Percentiles rank a stretch among this genome's conserved stretches.
Conservation (phyloP, 2,329 filamentous ascomycete species). For the Tolypocladium inflatum region DNA sequence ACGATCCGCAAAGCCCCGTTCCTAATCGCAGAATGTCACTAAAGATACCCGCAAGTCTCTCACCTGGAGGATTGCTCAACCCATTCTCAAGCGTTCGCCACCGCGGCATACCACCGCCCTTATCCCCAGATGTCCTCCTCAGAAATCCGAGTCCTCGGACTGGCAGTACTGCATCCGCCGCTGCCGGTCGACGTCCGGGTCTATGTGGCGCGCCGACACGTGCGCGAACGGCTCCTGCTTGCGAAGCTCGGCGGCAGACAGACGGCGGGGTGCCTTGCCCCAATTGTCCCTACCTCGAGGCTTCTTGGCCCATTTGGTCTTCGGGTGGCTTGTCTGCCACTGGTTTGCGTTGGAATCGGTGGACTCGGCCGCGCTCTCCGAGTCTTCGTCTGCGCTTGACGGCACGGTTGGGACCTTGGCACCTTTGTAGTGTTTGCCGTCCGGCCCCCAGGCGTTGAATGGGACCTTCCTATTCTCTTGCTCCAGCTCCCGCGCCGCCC, state of each 20-base stretch:
- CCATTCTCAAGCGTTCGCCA: not conserved
- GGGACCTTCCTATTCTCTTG: not conserved
- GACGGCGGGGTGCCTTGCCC: slow-evolving; percentile 10
- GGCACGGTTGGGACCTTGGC: slow-evolving; percentile 13
- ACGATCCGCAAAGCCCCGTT: not conserved
- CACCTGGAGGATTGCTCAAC: not conserved
- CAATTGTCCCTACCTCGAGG: slow-evolving; percentile 10
- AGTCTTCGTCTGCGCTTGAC: slow-evolving; percentile 8
- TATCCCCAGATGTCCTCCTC: not conserved
- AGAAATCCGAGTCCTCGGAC: slow-evolving; percentile 13
- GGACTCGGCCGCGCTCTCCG: not conserved
- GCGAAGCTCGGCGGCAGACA: slow-evolving; percentile 1
- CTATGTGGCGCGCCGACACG: slow-evolving; percentile 3
- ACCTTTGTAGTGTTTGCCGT: slow-evolving; percentile 11
- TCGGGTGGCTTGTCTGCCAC: not conserved
- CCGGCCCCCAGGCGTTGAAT: slow-evolving; percentile 22
- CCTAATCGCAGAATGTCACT: too few relatives aligned
- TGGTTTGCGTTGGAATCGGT: not conserved
- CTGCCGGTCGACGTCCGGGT: slow-evolving; percentile 9
- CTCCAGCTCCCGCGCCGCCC: slow-evolving; percentile 6
- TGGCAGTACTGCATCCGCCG: slow-evolving; percentile 11
- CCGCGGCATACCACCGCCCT: not conserved
- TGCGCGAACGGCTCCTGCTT: not conserved
- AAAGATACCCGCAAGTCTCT: not conserved
- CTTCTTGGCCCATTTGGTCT: not conserved